phyloP scores from a whole-genome alignment of 1,284 basidiomycete genomes.

The Ceratobasidium sp. region DNA sequence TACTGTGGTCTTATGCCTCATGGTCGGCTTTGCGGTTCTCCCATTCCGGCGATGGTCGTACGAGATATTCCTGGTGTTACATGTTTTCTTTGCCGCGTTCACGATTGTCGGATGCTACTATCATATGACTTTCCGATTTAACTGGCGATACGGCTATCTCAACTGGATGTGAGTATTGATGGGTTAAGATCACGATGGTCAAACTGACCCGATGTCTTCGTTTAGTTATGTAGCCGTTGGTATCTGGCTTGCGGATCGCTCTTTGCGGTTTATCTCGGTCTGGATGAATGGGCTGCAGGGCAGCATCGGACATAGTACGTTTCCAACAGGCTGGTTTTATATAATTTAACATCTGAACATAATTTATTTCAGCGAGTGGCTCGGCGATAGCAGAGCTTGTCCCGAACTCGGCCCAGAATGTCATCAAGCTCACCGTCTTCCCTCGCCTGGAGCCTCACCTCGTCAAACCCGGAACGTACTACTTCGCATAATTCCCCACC shows the following conservation, averaged over 20 bases:
- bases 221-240: conserved; percentile 40
- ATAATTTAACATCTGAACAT: too few species aligned
- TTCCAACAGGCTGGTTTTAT: too few species aligned
- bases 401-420: background rate
- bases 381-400: conserved; percentile 11
- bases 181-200: background rate
- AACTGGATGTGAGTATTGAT: conserved; percentile 37
- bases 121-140: conserved; percentile 40
- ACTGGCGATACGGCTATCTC: conserved; percentile 32
- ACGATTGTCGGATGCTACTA: conserved; percentile 37
- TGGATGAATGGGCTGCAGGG: conserved; percentile 24
- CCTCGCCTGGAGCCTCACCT: conserved; percentile 14
- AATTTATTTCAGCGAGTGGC: background rate
- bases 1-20: conserved; percentile 30
- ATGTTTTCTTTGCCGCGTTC: conserved; percentile 21
- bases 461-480: conserved; percentile 13
- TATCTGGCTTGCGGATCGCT: conserved; percentile 39
- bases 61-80: conserved; percentile 36
- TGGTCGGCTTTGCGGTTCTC: conserved; percentile 34
- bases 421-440: conserved; percentile 30
- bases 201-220: background rate
- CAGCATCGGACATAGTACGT: background rate
- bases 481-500: conserved; percentile 29
- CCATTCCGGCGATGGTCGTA: conserved; percentile 37
- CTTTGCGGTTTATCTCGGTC: conserved; percentile 13